phyloP scores from a whole-genome alignment of 2,329 filamentous ascomycete genomes.

The Fusarium napiforme region DNA sequence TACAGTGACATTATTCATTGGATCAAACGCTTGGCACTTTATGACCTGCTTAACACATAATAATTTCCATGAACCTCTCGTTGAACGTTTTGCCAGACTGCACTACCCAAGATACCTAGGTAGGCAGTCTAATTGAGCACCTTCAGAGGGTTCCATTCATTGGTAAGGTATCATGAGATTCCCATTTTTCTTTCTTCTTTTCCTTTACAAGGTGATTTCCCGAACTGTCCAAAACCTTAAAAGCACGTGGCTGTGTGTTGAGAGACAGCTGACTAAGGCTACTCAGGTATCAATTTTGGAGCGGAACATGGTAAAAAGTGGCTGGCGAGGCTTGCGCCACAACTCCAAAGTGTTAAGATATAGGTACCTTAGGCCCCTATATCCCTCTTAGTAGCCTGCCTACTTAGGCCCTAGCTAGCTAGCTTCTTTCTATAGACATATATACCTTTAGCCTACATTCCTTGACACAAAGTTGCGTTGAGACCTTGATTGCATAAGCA shows the following conservation, averaged over 20 bases:
- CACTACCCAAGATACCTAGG: neutral
- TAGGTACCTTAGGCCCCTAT: too few species aligned
- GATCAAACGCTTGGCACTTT: neutral
- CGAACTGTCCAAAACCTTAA: neutral
- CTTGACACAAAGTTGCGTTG: neutral
- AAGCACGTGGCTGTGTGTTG: slow-evolving; percentile 21
- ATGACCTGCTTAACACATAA: neutral
- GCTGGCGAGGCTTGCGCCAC: slow-evolving; percentile 16
- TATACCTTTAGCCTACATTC: too few species aligned
- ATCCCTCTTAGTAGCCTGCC: too few species aligned
- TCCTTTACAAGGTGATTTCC: neutral
- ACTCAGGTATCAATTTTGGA: neutral
- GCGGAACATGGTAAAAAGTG: slow-evolving; percentile 12
- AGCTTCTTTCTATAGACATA: too few species aligned
- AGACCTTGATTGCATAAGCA: neutral
- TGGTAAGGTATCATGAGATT: neutral
- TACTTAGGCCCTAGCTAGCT: too few species aligned
- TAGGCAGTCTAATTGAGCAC: neutral
- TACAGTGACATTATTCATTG: neutral
- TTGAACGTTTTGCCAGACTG: neutral
- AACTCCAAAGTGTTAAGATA: neutral
- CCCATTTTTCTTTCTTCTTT: neutral
- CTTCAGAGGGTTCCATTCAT: neutral
- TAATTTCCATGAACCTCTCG: neutral
- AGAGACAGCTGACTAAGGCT: neutral